Evolutionary conservation across 1,284 basidiomycete genomes (phyloP), one percentile per base, ranked within the genome.

Genomic region (Ganoderma lucidum): DNA sequence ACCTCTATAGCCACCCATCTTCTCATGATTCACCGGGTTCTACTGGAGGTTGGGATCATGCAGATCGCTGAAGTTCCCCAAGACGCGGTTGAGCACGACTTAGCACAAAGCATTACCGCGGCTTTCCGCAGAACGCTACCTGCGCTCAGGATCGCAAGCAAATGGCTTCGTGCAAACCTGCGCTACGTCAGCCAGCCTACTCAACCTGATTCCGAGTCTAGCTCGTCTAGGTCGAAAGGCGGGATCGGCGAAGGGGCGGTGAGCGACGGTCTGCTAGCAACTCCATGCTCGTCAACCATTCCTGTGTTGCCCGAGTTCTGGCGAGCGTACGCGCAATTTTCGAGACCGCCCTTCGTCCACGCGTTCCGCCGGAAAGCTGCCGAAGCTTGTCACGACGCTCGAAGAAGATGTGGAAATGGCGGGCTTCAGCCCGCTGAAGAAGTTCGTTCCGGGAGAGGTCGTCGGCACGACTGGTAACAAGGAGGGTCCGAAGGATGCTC

Each of bases 371-470:
- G 2, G 84, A 85, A 84, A 84, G 59, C 80, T 98, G 30, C 95
- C 94, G 1, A 77, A 81, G 23, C 83, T 94, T 23, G 83, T 83
- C 3, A 84, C 86, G 1, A 87, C 90, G n/a, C 82, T 99, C 67
- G 96, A 98, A 71, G 97, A 99, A 80, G 97, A 99, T 80, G 81
- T 92, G 4, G 97, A 99, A 70, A 88, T 98, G 85, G 86, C 87
- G 53, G 97, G 96, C 0, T 98, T 98, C 78, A 82, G 92, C 23
- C 97, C 97, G 2, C 84, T 98, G 62, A 88, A 88, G 65, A 87
- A 88, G 67, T 83, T 76, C 56, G 80, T 87, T 72, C 81, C 87
- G 2, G 72, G 71, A 15, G 80, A 83, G 77, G 75, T 74, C 14
- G 77, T 75, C 53, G 73, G 75, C 8, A 79, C 82, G 76, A 74